A percentile compares a stretch with the other conserved stretches of the same genome.
Conservation (phyloP, 2,329 filamentous ascomycete species). For the Trichoderma hamatum region DNA sequence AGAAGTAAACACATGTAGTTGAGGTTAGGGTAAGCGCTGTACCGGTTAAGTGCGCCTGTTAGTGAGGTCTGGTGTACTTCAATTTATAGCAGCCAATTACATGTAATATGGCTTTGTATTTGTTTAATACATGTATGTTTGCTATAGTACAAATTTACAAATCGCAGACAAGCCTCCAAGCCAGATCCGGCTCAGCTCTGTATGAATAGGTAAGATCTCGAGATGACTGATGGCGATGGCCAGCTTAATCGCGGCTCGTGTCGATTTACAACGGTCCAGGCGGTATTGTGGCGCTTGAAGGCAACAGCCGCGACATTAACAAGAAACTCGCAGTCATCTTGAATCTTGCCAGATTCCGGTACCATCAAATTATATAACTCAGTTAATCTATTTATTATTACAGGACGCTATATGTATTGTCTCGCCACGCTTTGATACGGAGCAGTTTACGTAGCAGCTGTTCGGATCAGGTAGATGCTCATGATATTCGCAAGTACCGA, state of each 20-base stretch:
- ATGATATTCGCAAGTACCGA: background rate
- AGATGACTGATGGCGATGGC: background rate
- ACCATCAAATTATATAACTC: background rate
- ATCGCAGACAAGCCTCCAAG: background rate
- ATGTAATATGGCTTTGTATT: no score
- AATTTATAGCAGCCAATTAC: no score
- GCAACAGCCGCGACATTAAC: background rate
- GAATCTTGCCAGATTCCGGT: background rate
- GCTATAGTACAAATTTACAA: background rate
- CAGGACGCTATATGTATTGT: background rate
- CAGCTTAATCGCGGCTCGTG: background rate
- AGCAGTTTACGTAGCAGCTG: background rate
- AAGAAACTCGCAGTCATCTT: background rate
- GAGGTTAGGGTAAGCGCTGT: no score
- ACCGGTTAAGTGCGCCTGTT: no score
- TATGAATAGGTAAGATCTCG: background rate
- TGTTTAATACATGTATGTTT: no score
- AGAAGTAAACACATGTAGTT: no score
- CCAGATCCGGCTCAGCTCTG: background rate
- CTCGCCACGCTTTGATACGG: background rate
- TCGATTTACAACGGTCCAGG: background rate
- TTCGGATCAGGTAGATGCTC: background rate
- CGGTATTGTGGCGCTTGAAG: background rate
- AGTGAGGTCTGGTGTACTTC: no score
- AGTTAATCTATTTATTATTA: background rate